Percentiles rank a stretch among this genome's conserved stretches.
Conservation (phyloP, 306 rosid genomes). For the Cucurbita maxima region DNA sequence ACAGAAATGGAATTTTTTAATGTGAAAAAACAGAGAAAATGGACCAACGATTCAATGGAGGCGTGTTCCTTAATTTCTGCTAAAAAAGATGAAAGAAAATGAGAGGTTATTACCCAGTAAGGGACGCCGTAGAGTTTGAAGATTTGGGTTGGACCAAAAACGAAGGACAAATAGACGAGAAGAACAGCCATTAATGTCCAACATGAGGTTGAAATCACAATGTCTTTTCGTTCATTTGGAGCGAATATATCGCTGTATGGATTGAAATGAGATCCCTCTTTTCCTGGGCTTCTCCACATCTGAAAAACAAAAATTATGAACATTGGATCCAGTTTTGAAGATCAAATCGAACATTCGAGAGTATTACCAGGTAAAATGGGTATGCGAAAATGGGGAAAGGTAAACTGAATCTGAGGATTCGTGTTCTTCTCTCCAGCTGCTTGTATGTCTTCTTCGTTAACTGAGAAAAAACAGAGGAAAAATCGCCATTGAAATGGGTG, state of each 20-base stretch:
- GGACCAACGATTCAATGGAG: background rate
- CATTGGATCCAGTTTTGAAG: background rate
- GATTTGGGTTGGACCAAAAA: constrained; percentile 37
- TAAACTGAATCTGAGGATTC: constrained; percentile 44
- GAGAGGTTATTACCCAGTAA: constrained; percentile 39
- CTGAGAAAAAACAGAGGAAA: constrained; percentile 18
- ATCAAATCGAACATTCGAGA: background rate
- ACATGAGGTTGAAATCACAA: constrained; percentile 51
- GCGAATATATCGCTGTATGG: constrained; percentile 62
- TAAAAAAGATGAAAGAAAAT: background rate
- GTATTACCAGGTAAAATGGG: constrained; percentile 67
- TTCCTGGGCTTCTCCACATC: constrained; percentile 95
- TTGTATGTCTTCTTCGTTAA: constrained; percentile 59
- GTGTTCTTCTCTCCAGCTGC: constrained; percentile 30
- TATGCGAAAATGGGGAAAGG: constrained; percentile 83
- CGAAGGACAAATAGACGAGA: constrained; percentile 29
- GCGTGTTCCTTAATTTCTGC: background rate
- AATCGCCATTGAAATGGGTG: background rate
- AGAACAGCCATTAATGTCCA: constrained; percentile 48
- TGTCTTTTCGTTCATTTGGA: constrained; percentile 46
- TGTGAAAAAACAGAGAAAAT: background rate
- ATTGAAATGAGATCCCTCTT: constrained; percentile 80
- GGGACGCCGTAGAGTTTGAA: constrained; percentile 65
- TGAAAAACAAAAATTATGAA: constrained; percentile 3
- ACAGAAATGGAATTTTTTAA: background rate